Evolutionary conservation across 768 basidiomycete genomes (phyloP).

Genomic region (Rickenella mellea): DNA sequence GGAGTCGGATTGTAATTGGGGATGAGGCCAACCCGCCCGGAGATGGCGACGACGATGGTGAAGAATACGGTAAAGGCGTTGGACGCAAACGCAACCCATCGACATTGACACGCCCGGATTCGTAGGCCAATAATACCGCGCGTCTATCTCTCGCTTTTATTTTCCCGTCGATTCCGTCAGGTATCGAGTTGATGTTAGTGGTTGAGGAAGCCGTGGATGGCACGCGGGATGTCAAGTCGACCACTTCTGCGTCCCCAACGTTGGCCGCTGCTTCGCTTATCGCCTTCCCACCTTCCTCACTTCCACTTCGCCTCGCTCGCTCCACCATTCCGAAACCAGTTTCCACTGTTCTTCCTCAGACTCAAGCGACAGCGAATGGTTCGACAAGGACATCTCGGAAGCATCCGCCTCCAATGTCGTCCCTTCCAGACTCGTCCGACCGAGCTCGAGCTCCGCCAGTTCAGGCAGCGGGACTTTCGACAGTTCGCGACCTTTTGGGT

Average conservation of each 20-base stretch:
- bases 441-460: neutral
- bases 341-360: conserved; percentile 35
- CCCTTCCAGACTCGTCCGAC: conserved; percentile 17
- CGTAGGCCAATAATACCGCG: neutral
- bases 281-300: too few relatives aligned
- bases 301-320: conserved; percentile 22
- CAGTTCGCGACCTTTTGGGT: too few relatives aligned
- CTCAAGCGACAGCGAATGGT: conserved; percentile 31
- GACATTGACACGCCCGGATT: neutral
- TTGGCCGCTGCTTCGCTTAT: too few relatives aligned
- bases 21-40: too few relatives aligned
- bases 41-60: neutral
- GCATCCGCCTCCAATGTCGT: conserved; percentile 72
- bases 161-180: neutral
- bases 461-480: conserved; percentile 19
- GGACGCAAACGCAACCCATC: neutral
- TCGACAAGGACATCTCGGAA: conserved; percentile 55
- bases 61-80: too few relatives aligned
- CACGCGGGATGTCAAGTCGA: too few relatives aligned
- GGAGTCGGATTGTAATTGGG: too few relatives aligned
- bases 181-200: neutral
- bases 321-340: conserved; percentile 34
- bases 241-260: too few relatives aligned
- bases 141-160: neutral
- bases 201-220: conserved; percentile 1